A percentile compares a stretch with the other conserved stretches of the same genome.
Evolutionary conservation across 805 yeast species (phyloP).

Genomic region (Yarrowia keelungensis): DNA sequence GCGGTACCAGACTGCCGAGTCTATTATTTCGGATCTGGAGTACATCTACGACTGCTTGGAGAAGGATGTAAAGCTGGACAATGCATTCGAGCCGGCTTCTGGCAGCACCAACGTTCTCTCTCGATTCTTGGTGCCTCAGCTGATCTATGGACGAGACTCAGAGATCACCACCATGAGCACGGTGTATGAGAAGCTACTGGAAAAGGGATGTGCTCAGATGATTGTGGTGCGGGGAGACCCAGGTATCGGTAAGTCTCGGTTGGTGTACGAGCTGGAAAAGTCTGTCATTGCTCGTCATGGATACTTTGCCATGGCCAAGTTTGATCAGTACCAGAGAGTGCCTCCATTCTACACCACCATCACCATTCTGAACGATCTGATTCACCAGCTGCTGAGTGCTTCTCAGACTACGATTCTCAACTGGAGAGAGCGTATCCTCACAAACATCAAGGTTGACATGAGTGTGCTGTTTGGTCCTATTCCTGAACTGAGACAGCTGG

Average conservation of each 20-base stretch:
- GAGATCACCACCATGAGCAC: constrained; percentile 46
- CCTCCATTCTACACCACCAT: constrained; percentile 53
- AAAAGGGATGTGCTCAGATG: constrained; percentile 44
- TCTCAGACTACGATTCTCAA: constrained; percentile 50
- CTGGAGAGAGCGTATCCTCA: constrained; percentile 55
- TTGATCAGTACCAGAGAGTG: constrained; percentile 46
- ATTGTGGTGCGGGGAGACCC: constrained; percentile 53
- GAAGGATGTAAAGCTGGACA: constrained; percentile 39
- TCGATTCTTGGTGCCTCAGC: constrained; percentile 46
- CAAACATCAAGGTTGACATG: constrained; percentile 54
- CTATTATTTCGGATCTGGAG: constrained; percentile 52
- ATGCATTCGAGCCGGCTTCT: constrained; percentile 40
- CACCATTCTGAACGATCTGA: constrained; percentile 52
- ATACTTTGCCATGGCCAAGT: constrained; percentile 49
- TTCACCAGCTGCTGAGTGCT: constrained; percentile 55
- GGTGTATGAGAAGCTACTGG: constrained; percentile 42
- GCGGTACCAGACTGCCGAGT: constrained; percentile 52
- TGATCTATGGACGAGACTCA: constrained; percentile 48
- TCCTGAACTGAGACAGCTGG: constrained; percentile 55
- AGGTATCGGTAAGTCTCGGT: constrained; percentile 58
- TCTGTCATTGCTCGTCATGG: constrained; percentile 49
- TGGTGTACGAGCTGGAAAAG: constrained; percentile 53
- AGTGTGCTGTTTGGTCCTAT: constrained; percentile 53
- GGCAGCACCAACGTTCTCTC: constrained; percentile 38
- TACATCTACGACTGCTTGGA: constrained; percentile 42